Conservation (phyloP, 2,329 filamentous ascomycete genomes). For the Pestalotiopsis fici region DNA sequence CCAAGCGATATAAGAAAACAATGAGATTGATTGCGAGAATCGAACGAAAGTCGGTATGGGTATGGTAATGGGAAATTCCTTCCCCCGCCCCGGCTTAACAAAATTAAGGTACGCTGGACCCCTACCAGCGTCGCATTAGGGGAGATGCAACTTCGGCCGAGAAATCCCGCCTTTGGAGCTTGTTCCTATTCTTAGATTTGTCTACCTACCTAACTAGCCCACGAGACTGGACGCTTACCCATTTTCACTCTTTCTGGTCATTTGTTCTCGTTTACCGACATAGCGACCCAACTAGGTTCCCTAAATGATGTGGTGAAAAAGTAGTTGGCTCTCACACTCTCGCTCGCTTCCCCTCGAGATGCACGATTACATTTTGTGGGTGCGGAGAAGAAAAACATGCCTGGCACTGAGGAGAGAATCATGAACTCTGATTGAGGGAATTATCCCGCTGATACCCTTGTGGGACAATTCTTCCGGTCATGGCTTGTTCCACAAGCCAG, state of each 20-base stretch:
- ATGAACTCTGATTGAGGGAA: slow-evolving; percentile 5
- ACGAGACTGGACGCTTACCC: not conserved
- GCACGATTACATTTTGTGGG: not conserved
- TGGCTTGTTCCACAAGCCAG: not conserved
- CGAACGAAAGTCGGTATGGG: not conserved
- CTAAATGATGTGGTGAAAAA: not conserved
- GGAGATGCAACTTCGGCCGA: slow-evolving; percentile 6
- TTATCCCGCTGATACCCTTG: not conserved
- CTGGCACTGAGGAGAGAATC: not conserved
- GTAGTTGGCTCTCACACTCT: not conserved
- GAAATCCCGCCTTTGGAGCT: not conserved
- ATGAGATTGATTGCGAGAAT: not conserved
- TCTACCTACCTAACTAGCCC: not conserved
- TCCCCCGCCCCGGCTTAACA: not conserved
- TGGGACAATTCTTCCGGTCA: not conserved
- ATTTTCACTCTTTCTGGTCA: not conserved
- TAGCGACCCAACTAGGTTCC: not conserved
- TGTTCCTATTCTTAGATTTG: slow-evolving; percentile 7
- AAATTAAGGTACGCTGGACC: slow-evolving; percentile 9
- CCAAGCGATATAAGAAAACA: not conserved
- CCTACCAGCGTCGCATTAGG: slow-evolving; percentile 8
- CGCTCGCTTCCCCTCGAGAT: not conserved
- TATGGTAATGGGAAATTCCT: not conserved
- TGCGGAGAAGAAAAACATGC: not conserved
- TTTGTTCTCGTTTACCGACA: not conserved